Evolutionary conservation across 192 early-diverging fungal genomes (phyloP), one percentile per base, ranked within the genome.

Genomic region (Podila minutissima): DNA sequence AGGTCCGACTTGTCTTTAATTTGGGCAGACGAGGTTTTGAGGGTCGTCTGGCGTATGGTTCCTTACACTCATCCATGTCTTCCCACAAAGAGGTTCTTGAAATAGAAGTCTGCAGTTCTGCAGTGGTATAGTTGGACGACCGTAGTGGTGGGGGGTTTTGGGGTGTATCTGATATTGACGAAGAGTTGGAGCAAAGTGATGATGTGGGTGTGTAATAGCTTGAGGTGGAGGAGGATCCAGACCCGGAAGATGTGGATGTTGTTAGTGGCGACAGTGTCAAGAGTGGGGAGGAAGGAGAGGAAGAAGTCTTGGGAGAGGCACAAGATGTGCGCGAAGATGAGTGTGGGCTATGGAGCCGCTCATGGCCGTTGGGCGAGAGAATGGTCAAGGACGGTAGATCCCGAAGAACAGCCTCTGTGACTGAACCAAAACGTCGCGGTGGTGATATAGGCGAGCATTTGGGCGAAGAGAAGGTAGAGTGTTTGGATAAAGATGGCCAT

Each of bases 331-430:
- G 24, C 22, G 67, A 31, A 38, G 58, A 73, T 49, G 55, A 58
- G 38, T 67, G 66, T 2, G 22, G 1, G 5, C 22, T 55, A 55
- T 55, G 24, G 7, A 55, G 17, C 8, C 53, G 50, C 31, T 67
- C 19, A 22, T 24, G 29, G 17, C 50, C 50, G 4, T 33, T 37
- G 32, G 53, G 53, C 29, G n/a, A n/a, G 20, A n/a, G 17, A 24
- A 57, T 37, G 2, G 20, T 38, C 28, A 69, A 26, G 26, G 55
- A 41, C 31, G 49, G 69, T 7, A 69, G 35, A n/a, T 76, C 74
- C 32, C 61, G 48, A 22, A 78, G 48, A 10, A 78, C 29, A 17
- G 69, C 75, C 33, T 71, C 69, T 50, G 75, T 67, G 6, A 70
- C 67, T 22, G 33, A 41, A 12, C 67, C 74, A 22, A 64, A 38